Base-by-base conservation (phyloP, 2,329 filamentous ascomycete species). In the Fusarium robinianum region DNA sequence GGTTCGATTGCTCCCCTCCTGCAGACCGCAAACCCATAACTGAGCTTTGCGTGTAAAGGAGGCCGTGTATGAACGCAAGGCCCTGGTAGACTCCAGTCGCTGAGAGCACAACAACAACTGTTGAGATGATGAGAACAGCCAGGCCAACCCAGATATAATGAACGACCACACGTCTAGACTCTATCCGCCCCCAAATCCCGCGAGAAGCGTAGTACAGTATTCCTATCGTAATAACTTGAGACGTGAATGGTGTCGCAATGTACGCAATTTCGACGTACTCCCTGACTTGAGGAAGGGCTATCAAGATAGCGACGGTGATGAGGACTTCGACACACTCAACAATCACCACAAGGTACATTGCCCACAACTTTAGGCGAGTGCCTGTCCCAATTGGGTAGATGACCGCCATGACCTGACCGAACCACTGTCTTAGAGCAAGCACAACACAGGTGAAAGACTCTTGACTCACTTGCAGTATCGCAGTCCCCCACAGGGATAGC, bases 21-120 rank as follows among this genome's bases (percentile, higher is more conserved):
- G 18, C 32, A 35, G 19, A 25, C 17, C 32, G 32, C 25, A 35
- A 35, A 25, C 32, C 21, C 14, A 35, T 35, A 24, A 35, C 17
- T 17, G 32, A 35, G 22, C 32, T n/a, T 35, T 35, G 19, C 21
- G 11, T 15, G 12, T 35, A 35, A 35, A 35, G 19, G 12, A 35
- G 21, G 8, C 32, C 32, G 11, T 35, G 32, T 8, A 35, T 16
- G 32, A 35, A 6, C 17, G 21, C 21, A 17, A 35, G 32, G 10
- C 21, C 25, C 32, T 9, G 32, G 21, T 25, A 35, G n/a, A 21
- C n/a, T 36, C 26, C 26, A 15, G 26, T 29, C 5, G 26, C 14
- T 15, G 26, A 29, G 15, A 29, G 26, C 26, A 15, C 11, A 29
- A 29, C 11, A 5, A 29, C 26, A 5, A 15, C 14, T 14, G 26